These are phyloP conservation scores for Neurospora sp. DNA, from an alignment of 2,329 filamentous ascomycete genomes.

Conservation along the genomic window DNA sequence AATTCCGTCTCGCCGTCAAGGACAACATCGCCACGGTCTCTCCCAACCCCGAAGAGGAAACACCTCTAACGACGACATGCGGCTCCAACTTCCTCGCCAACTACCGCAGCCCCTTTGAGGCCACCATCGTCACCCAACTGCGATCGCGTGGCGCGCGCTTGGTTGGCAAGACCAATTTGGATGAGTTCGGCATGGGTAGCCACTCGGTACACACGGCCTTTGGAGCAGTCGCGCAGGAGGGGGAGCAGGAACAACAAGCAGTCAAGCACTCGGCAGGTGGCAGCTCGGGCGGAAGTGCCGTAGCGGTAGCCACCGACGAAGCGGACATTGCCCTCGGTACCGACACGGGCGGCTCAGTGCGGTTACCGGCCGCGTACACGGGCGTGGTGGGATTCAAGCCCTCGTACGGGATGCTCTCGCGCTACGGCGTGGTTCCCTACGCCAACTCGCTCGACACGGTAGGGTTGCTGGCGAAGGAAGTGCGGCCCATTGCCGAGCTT, in stretches of 20 bases:
- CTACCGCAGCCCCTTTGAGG: slow-evolving; percentile 69
- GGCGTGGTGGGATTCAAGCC: slow-evolving; percentile 81
- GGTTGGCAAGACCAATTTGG: slow-evolving; percentile 80
- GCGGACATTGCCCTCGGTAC: slow-evolving; percentile 67
- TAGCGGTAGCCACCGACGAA: slow-evolving; percentile 59
- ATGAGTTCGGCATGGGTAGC: slow-evolving; percentile 44
- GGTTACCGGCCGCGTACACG: slow-evolving; percentile 80
- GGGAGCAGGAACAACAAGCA: slow-evolving; percentile 10
- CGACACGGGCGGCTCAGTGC: slow-evolving; percentile 83
- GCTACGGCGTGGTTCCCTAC: slow-evolving; percentile 81
- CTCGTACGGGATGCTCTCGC: slow-evolving; percentile 77
- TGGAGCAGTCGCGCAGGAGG: slow-evolving; percentile 17
- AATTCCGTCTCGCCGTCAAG: slow-evolving; percentile 53
- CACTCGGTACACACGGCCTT: slow-evolving; percentile 22
- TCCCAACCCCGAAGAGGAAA: not conserved
- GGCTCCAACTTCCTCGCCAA: slow-evolving; percentile 63
- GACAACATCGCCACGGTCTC: slow-evolving; percentile 61
- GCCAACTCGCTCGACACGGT: slow-evolving; percentile 91
- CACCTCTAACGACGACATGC: slow-evolving; percentile 64
- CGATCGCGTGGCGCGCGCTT: slow-evolving; percentile 51
- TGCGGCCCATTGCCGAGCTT: slow-evolving; percentile 40
- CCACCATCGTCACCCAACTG: slow-evolving; percentile 66
- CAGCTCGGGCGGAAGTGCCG: slow-evolving; percentile 87
- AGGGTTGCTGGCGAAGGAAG: slow-evolving; percentile 56
- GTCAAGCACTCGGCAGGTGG: slow-evolving; percentile 60